These are phyloP conservation scores for Geotrichum bryndzae DNA, from an alignment of 1,139 yeast genomes.

Conservation along the genomic window DNA sequence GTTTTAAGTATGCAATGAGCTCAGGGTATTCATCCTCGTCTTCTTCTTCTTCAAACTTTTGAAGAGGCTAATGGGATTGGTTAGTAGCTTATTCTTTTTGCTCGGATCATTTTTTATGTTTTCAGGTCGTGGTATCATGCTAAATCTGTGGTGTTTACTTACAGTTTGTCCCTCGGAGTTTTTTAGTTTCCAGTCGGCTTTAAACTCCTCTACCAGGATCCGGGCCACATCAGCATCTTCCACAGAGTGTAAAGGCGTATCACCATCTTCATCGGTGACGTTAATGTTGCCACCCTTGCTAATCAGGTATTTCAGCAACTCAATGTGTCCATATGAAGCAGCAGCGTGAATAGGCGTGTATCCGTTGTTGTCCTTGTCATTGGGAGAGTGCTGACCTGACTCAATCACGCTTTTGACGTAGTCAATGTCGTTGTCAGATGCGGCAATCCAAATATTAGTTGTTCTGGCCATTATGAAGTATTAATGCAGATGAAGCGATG, in stretches of 20 bases:
- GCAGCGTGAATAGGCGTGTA: conserved; percentile 97
- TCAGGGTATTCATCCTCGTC: conserved; percentile 88
- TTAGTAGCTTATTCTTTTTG: not conserved
- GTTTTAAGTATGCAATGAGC: conserved; percentile 54
- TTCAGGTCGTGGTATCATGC: not conserved
- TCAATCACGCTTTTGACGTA: conserved; percentile 53
- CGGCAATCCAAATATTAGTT: conserved; percentile 84
- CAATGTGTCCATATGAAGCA: conserved; percentile 80
- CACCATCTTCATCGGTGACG: conserved; percentile 82
- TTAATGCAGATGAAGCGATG: not conserved
- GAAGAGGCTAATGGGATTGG: conserved; percentile 34
- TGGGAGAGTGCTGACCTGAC: conserved; percentile 51
- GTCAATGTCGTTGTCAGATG: conserved; percentile 70
- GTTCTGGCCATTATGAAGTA: conserved; percentile 13
- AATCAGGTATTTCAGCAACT: conserved; percentile 55
- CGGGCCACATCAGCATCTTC: conserved; percentile 67
- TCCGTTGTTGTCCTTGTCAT: conserved; percentile 82
- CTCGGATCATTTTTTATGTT: not conserved
- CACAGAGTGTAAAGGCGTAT: conserved; percentile 88
- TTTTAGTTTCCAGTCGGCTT: conserved; percentile 57
- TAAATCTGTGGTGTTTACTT: conserved; percentile 14
- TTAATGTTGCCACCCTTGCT: conserved; percentile 70
- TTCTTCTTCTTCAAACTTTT: conserved; percentile 46
- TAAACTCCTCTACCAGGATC: conserved; percentile 54
- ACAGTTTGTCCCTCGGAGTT: conserved; percentile 73